Evolutionary conservation across 192 early-diverging fungal genomes (phyloP).

Genomic region (Radiomyces spectabilis): DNA sequence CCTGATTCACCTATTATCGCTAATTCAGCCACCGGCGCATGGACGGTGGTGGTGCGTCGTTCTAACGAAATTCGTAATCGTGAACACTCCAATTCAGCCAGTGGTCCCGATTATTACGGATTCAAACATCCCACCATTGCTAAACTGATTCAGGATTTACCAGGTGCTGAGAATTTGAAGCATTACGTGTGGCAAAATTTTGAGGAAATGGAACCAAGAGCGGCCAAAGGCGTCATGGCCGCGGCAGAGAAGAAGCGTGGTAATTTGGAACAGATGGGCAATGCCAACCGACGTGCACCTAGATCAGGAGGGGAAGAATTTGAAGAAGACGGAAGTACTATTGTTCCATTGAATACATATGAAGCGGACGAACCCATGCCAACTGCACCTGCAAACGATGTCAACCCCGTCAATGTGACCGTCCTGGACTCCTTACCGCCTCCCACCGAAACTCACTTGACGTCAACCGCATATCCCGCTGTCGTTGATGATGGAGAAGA

Average conservation of each 20-base stretch:
- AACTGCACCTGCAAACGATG: too few relatives aligned
- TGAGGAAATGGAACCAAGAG: conserved; percentile 52
- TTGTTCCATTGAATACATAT: background rate
- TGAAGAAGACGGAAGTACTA: background rate
- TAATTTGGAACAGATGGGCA: conserved; percentile 28
- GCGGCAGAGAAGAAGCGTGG: conserved; percentile 28
- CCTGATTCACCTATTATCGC: conserved; percentile 63
- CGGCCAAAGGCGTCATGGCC: conserved; percentile 43
- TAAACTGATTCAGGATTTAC: conserved; percentile 84
- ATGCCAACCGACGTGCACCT: conserved; percentile 13
- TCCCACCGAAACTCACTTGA: too few relatives aligned
- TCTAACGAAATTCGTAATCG: conserved; percentile 74
- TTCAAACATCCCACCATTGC: conserved; percentile 81
- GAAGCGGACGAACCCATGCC: background rate
- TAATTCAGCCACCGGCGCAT: conserved; percentile 82
- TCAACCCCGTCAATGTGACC: background rate
- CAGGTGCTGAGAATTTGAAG: conserved; percentile 60
- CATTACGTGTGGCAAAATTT: conserved; percentile 66
- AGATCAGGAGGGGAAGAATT: background rate
- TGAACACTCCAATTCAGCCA: conserved; percentile 74
- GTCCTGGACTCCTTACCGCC: too few relatives aligned
- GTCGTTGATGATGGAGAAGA: background rate
- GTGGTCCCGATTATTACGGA: conserved; percentile 89
- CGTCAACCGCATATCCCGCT: background rate
- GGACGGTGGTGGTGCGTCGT: conserved; percentile 71